Evolutionary conservation across 495 filamentous ascomycete genomes (phyloP).

Genomic region (Hypomontagnella monticulosa): DNA sequence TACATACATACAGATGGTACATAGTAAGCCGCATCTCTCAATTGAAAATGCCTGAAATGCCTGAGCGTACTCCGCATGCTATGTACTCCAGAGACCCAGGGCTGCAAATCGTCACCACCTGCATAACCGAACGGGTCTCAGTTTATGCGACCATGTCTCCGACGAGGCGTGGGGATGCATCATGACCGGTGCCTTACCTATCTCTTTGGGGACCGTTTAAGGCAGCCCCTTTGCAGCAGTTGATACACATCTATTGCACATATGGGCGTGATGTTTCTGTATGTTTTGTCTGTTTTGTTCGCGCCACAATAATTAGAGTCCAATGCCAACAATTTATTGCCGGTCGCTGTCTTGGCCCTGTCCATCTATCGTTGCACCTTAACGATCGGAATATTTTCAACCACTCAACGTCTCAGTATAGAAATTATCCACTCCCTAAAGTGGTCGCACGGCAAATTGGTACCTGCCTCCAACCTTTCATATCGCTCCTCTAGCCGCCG

Average conservation of each 20-base stretch:
- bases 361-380: constrained; percentile 44
- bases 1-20: constrained; percentile 12
- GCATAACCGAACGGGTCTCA: constrained; percentile 53
- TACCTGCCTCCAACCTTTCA: constrained; percentile 53
- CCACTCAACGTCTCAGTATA: constrained; percentile 44
- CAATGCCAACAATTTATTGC: constrained; percentile 40
- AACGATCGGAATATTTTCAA: constrained; percentile 49
- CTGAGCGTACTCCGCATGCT: constrained; percentile 40
- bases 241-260: constrained; percentile 1
- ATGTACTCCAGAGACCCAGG: constrained; percentile 32
- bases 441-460: constrained; percentile 47
- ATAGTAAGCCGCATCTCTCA: constrained; percentile 35
- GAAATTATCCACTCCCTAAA: constrained; percentile 49
- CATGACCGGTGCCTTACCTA: constrained; percentile 41
- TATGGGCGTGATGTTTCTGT: neutral
- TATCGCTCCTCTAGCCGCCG: constrained; percentile 57
- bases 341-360: constrained; percentile 44
- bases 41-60: constrained; percentile 37
- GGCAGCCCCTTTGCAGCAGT: constrained; percentile 16
- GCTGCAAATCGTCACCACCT: constrained; percentile 44
- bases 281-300: constrained; percentile 12
- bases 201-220: constrained; percentile 32
- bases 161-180: constrained; percentile 49
- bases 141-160: constrained; percentile 52
- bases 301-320: constrained; percentile 40